Percentiles rank a stretch among this genome's conserved stretches.
Conservation (phyloP, 108 stramenopile genomes). For the Nannochloropsis gaditana region DNA sequence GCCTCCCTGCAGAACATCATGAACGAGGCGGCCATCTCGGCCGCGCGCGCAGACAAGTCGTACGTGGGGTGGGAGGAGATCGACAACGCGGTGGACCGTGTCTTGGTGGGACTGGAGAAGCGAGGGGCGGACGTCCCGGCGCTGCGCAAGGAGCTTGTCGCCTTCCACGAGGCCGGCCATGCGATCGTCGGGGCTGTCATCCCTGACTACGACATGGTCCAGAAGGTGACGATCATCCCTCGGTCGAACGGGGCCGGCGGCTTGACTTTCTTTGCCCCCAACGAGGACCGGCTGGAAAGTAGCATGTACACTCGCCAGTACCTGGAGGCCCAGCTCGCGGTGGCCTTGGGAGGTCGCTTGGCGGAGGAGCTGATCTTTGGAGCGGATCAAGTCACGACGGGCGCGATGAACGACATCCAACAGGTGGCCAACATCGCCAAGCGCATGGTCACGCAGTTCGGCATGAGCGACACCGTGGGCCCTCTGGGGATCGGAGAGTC, state of each 20-base stretch:
- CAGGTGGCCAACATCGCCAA: conserved; percentile 72
- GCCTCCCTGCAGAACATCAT: conserved; percentile 55
- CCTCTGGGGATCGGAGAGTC: conserved; percentile 32
- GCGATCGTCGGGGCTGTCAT: conserved; percentile 74
- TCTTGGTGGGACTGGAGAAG: conserved; percentile 56
- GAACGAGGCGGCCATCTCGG: conserved; percentile 59
- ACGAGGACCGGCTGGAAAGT: conserved; percentile 78
- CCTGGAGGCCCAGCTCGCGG: conserved; percentile 73
- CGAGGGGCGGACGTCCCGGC: conserved; percentile 26
- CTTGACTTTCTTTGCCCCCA: conserved; percentile 80
- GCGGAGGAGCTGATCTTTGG: conserved; percentile 96
- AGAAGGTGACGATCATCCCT: conserved; percentile 90
- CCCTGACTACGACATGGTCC: conserved; percentile 58
- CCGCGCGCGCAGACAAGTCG: conserved; percentile 44
- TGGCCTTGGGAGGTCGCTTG: conserved; percentile 89
- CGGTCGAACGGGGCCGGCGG: conserved; percentile 76
- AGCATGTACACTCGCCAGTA: conserved; percentile 83
- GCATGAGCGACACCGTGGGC: conserved; percentile 50
- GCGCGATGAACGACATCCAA: conserved; percentile 92
- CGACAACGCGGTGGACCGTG: conserved; percentile 53
- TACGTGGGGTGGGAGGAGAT: conserved; percentile 54
- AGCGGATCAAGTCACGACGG: conserved; percentile 85
- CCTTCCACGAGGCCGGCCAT: conserved; percentile 94
- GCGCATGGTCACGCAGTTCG: conserved; percentile 58
- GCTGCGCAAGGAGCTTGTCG: conserved; percentile 59